Conservation (phyloP, 306 rosid genomes). For the Boehmeria nivea region DNA sequence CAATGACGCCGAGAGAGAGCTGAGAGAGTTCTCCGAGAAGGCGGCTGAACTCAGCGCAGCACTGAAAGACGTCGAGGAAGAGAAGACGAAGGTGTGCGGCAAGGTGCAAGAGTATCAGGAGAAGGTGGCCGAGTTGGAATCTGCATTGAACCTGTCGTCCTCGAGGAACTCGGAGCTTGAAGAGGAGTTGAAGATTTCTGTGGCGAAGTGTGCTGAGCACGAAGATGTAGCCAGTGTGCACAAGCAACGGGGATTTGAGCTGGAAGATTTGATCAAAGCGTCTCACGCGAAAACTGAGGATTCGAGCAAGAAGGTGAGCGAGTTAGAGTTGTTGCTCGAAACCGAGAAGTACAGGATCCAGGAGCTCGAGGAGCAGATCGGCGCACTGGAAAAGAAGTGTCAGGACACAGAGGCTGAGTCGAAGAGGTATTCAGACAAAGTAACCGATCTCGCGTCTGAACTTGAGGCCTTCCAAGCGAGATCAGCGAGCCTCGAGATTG, state of each 20-base stretch:
- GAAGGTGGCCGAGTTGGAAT: slow-evolving; percentile 57
- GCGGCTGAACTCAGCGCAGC: slow-evolving; percentile 47
- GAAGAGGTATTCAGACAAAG: slow-evolving; percentile 42
- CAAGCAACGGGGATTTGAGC: slow-evolving; percentile 70
- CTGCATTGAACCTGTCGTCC: slow-evolving; percentile 50
- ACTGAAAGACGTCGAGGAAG: slow-evolving; percentile 47
- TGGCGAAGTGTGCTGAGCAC: slow-evolving; percentile 57
- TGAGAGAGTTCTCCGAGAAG: slow-evolving; percentile 55
- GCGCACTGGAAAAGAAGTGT: slow-evolving; percentile 51
- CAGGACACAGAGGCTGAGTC: slow-evolving; percentile 50
- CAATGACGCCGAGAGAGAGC: slow-evolving; percentile 55
- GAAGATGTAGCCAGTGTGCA: slow-evolving; percentile 64
- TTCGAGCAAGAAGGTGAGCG: slow-evolving; percentile 57
- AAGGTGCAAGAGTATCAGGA: slow-evolving; percentile 53
- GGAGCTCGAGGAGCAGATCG: slow-evolving; percentile 82
- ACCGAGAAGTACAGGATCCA: slow-evolving; percentile 85
- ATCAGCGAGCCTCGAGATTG: slow-evolving; percentile 52
- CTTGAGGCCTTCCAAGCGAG: slow-evolving; percentile 66
- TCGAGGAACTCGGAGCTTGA: slow-evolving; percentile 46
- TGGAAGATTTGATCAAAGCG: slow-evolving; percentile 76
- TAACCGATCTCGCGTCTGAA: slow-evolving; percentile 54
- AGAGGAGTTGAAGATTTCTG: slow-evolving; percentile 60
- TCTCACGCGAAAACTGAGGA: slow-evolving; percentile 70
- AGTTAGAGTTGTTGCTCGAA: slow-evolving; percentile 80
- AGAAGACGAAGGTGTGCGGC: slow-evolving; percentile 43